Base-by-base conservation (phyloP, 164 flowering plant species). In the Piper longum region DNA sequence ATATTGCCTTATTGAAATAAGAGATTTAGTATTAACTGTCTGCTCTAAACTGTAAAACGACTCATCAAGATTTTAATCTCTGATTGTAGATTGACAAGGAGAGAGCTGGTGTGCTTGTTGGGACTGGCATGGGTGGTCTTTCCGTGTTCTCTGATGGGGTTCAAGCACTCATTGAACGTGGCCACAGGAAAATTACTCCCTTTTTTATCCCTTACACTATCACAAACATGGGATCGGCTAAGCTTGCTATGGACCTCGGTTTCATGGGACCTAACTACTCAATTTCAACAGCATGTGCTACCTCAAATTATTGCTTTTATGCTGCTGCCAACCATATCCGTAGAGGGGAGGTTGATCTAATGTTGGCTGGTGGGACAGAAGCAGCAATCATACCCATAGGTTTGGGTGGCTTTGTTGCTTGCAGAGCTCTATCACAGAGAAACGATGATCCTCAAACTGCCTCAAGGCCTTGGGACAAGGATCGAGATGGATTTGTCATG, bases 291-390 rank as follows among this genome's bases (percentile, higher is more conserved):
- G 97, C 98, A 56, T 91, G 98, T 80, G 98, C 98, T 41, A 91
- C 98, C 36, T 87, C 96, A 54, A 91, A 91, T 72, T 91, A 84
- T 67, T 91, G 98, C 76, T 87, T 92, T 71, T 85, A 89, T 70
- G 93, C 96, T 76, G 98, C 96, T 75, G 96, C 98, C 5, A 92
- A 89, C 72, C 98, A 92, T 74, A 92, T 92, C 62, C 88, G 96
- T 40, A 75, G 89, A 40, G 98, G 98, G 54, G 96, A 92, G 74
- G 96, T 91, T 78, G 98, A 92, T 78, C 52, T 92, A 72, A 92
- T 92, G 95, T 51, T 92, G 70, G 96, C 95, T 72, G 96, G 98
- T 62, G 98, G 98, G 70, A 86, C 96, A 26, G 98, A 92, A 77
- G 98, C 98, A 70, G 86, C 98, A 60, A 83, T 92, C 55, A 79